A percentile compares a stretch with the other conserved stretches of the same genome.
Evolutionary conservation across 2,329 filamentous ascomycete species (phyloP).

Genomic region (Verticillium alfalfae): DNA sequence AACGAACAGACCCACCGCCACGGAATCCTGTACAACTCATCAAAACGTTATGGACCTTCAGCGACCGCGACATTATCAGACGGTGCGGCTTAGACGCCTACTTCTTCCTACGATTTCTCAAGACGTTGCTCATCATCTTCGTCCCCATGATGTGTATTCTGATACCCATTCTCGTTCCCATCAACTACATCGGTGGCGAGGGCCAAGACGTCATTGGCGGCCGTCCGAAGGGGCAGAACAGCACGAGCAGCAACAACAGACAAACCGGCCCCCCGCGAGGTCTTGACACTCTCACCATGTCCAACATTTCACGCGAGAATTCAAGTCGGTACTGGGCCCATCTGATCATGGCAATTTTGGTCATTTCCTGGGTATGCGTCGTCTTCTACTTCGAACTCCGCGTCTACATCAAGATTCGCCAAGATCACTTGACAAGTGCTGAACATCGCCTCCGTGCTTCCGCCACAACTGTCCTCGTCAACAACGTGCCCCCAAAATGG

Average conservation of each 20-base stretch:
- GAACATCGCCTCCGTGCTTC: slow-evolving; percentile 91
- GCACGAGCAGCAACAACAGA: slow-evolving; percentile 3
- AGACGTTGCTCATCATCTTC: slow-evolving; percentile 80
- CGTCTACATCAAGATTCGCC: slow-evolving; percentile 86
- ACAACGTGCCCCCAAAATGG: slow-evolving; percentile 87
- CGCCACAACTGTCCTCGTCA: slow-evolving; percentile 91
- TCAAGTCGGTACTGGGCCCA: slow-evolving; percentile 77
- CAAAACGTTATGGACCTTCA: slow-evolving; percentile 58
- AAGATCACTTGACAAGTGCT: slow-evolving; percentile 90
- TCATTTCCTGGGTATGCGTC: slow-evolving; percentile 79
- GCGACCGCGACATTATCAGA: slow-evolving; percentile 79
- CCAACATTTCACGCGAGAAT: slow-evolving; percentile 67
- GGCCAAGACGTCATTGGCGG: slow-evolving; percentile 45
- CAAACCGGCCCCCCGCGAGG: slow-evolving; percentile 38
- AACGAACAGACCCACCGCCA: slow-evolving; percentile 73
- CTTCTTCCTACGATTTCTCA: slow-evolving; percentile 87
- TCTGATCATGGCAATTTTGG: slow-evolving; percentile 68
- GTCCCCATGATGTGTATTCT: slow-evolving; percentile 73
- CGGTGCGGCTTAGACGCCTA: slow-evolving; percentile 96
- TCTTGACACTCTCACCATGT: slow-evolving; percentile 80
- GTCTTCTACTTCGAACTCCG: slow-evolving; percentile 82
- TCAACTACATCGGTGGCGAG: slow-evolving; percentile 72
- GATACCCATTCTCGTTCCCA: slow-evolving; percentile 76
- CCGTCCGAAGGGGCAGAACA: slow-evolving; percentile 1
- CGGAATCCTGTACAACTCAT: slow-evolving; percentile 45